A percentile compares a stretch with the other conserved stretches of the same genome.
phyloP scores from a whole-genome alignment of 176 grass and related monocot genomes.

The Bonia amplexicaulis region DNA sequence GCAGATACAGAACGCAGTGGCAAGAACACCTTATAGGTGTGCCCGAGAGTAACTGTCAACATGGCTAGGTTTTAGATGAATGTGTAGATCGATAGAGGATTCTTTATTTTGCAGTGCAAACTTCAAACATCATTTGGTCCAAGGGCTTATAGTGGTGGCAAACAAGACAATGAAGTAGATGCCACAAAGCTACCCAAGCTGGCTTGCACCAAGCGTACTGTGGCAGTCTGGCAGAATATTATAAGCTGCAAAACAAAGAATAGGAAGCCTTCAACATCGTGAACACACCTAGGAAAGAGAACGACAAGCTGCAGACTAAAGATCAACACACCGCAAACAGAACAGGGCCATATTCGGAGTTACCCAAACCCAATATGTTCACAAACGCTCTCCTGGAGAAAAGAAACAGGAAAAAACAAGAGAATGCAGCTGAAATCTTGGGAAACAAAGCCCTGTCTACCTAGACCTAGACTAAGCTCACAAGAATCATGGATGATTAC shows the following conservation, averaged over 20 bases:
- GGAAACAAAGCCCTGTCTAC: not conserved
- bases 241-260: slow-evolving; percentile 29
- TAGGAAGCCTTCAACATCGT: not conserved
- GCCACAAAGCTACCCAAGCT: not conserved
- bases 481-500: not conserved
- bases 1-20: slow-evolving; percentile 8
- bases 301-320: not conserved
- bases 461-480: not conserved
- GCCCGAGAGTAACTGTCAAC: slow-evolving; percentile 10
- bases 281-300: not conserved
- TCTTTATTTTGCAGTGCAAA: slow-evolving; percentile 2
- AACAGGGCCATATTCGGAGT: not conserved
- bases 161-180: slow-evolving; percentile 5
- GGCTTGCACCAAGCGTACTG: slow-evolving; percentile 2
- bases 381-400: not conserved
- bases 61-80: slow-evolving; percentile 16
- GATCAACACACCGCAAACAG: not conserved
- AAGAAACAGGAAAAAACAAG: not conserved
- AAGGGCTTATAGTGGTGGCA: not conserved
- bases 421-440: not conserved
- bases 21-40: slow-evolving; percentile 32
- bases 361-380: not conserved
- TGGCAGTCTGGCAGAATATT: slow-evolving; percentile 15
- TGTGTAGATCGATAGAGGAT: not conserved
- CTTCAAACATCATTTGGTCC: slow-evolving; percentile 2